These are phyloP conservation scores for Aureobasidium namibiae DNA, from an alignment of 2,329 filamentous ascomycete genomes.

Conservation along the genomic window DNA sequence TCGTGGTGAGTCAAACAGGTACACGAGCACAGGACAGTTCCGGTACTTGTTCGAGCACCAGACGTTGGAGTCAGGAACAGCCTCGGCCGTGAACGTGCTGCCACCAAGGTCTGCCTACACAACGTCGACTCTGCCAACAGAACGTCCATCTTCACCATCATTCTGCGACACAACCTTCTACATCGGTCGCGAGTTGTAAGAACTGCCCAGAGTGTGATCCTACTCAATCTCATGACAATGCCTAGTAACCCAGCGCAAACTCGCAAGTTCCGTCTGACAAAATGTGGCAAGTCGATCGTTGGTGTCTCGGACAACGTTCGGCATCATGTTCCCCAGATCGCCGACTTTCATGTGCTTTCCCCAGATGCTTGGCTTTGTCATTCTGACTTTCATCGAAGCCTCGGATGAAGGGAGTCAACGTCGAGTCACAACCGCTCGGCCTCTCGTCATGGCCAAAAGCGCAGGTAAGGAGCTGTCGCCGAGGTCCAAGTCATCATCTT, in stretches of 20 bases:
- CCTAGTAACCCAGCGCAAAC: no score
- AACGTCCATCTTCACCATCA: not conserved
- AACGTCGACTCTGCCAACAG: not conserved
- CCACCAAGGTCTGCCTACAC: not conserved
- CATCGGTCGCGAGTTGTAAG: no score
- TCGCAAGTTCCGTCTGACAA: not conserved
- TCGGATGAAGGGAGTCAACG: slow-evolving; percentile 12
- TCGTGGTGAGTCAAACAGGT: slow-evolving; percentile 2
- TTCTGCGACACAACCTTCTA: not conserved
- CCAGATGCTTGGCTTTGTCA: slow-evolving; percentile 3
- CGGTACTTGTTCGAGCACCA: not conserved
- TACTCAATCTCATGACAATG: no score
- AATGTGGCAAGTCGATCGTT: not conserved
- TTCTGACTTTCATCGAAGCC: not conserved
- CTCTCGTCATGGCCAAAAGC: not conserved
- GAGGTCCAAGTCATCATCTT: not conserved
- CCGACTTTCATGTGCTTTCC: slow-evolving; percentile 6
- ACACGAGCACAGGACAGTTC: not conserved
- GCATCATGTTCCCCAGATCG: not conserved
- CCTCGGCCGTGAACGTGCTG: not conserved
- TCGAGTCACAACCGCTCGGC: not conserved
- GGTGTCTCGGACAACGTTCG: slow-evolving; percentile 2
- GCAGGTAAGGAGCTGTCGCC: slow-evolving; percentile 3
- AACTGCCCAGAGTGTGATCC: no score
- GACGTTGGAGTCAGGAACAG: not conserved